Evolutionary conservation across 179 eudicot species (phyloP).

Genomic region (Heliamphora pulchella): DNA sequence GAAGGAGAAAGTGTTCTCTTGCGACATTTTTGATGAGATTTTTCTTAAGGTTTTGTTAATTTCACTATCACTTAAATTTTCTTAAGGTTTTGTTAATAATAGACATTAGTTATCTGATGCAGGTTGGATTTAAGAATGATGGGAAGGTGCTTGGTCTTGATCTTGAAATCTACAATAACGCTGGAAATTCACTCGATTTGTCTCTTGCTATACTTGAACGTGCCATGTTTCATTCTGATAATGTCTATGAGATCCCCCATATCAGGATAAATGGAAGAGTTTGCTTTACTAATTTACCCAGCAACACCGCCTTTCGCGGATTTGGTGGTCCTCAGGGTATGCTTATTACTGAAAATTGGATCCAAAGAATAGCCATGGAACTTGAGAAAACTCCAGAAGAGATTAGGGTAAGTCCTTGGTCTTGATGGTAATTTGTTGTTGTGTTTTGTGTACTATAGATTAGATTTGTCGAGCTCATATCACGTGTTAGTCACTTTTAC

Average conservation of each 20-base stretch:
- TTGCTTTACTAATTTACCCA: conserved; percentile 92
- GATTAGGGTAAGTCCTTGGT: conserved; percentile 52
- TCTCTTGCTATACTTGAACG: conserved; percentile 90
- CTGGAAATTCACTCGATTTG: conserved; percentile 89
- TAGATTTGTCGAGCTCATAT: background rate
- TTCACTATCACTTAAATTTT: background rate
- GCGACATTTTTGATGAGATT: background rate
- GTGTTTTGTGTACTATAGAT: background rate
- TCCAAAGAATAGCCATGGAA: conserved; percentile 87
- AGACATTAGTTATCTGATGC: conserved; percentile 16
- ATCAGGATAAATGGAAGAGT: conserved; percentile 68
- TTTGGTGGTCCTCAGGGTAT: conserved; percentile 99
- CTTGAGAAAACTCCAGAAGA: conserved; percentile 82
- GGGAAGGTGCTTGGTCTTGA: conserved; percentile 90
- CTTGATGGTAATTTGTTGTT: conserved; percentile 1
- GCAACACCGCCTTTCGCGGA: conserved; percentile 95
- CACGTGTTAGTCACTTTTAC: background rate
- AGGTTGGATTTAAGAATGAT: conserved; percentile 88
- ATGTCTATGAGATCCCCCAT: conserved; percentile 92
- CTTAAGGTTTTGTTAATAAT: background rate
- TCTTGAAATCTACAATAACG: conserved; percentile 88
- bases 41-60: conserved; percentile 1
- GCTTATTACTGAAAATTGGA: conserved; percentile 95
- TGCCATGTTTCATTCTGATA: conserved; percentile 93
- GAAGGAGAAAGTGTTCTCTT: background rate